Conservation (phyloP, 768 basidiomycete genomes). For the Pisolithus tinctorius region DNA sequence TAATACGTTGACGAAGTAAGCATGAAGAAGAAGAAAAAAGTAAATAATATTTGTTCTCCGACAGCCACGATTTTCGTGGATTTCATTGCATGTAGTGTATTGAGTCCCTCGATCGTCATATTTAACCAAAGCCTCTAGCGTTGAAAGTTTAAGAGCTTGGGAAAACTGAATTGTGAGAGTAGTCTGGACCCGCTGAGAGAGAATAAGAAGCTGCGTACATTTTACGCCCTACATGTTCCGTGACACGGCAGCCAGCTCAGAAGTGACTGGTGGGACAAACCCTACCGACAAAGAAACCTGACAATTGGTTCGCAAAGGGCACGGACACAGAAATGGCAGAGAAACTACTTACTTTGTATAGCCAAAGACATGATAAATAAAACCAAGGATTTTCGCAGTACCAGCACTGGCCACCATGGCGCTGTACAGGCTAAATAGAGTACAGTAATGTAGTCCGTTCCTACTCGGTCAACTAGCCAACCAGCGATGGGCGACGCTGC, state of each 20-base stretch:
- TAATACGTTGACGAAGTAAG: too few species aligned
- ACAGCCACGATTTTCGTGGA: too few species aligned
- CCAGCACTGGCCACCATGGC: slow-evolving; percentile 59
- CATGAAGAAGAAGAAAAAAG: too few species aligned
- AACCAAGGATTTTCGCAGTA: slow-evolving; percentile 45
- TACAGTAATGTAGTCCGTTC: slow-evolving; percentile 48
- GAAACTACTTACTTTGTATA: slow-evolving; percentile 41
- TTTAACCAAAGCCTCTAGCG: too few species aligned
- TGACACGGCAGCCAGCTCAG: slow-evolving; percentile 60
- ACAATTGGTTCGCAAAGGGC: not conserved
- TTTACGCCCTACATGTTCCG: slow-evolving; percentile 55
- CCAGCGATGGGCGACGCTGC: too few species aligned
- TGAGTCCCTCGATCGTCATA: too few species aligned
- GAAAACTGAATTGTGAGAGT: slow-evolving; percentile 26
- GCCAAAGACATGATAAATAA: slow-evolving; percentile 36
- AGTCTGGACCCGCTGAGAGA: not conserved
- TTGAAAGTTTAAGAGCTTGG: too few species aligned
- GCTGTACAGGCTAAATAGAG: slow-evolving; percentile 43
- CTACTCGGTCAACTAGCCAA: slow-evolving; percentile 17
- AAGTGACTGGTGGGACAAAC: slow-evolving; percentile 52
- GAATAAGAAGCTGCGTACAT: slow-evolving; percentile 36
- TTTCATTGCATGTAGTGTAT: too few species aligned
- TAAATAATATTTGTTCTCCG: too few species aligned
- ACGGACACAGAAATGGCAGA: not conserved
- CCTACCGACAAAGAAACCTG: slow-evolving; percentile 59